Conservation (phyloP, 805 yeast genomes). For the Candida alai region DNA sequence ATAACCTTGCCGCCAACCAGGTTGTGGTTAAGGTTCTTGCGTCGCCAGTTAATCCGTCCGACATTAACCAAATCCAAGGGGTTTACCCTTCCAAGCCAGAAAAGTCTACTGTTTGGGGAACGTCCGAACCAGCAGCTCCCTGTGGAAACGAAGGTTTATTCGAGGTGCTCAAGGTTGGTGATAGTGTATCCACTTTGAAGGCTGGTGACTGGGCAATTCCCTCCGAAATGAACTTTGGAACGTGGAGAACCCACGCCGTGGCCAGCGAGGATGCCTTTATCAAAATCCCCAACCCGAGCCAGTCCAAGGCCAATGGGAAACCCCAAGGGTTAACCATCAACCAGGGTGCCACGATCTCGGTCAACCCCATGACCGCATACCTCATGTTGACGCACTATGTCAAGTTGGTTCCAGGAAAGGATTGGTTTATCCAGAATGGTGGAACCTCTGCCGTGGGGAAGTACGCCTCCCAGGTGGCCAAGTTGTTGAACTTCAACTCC, state of each 20-base stretch:
- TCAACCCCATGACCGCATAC: slow-evolving; percentile 90
- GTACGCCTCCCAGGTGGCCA: slow-evolving; percentile 84
- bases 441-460: slow-evolving; percentile 95
- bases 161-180: slow-evolving; percentile 69
- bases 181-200: slow-evolving; percentile 41
- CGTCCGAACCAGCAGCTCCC: slow-evolving; percentile 64
- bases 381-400: slow-evolving; percentile 76
- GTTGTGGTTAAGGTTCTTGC: slow-evolving; percentile 35
- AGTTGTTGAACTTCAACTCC: slow-evolving; percentile 73
- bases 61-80: slow-evolving; percentile 45
- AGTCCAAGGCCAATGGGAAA: slow-evolving; percentile 38
- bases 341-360: slow-evolving; percentile 85
- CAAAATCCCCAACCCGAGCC: slow-evolving; percentile 51
- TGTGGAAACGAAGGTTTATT: slow-evolving; percentile 97
- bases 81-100: slow-evolving; percentile 46
- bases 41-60: slow-evolving; percentile 43
- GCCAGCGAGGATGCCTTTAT: slow-evolving; percentile 51
- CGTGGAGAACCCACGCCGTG: slow-evolving; percentile 76
- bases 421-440: slow-evolving; percentile 95
- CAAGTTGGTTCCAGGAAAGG: slow-evolving; percentile 55
- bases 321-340: slow-evolving; percentile 31
- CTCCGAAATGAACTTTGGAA: slow-evolving; percentile 71
- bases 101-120: slow-evolving; percentile 50
- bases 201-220: slow-evolving; percentile 91
- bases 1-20: slow-evolving; percentile 34